Conservation (phyloP, 2,329 filamentous ascomycete species). For the Mariannaea elegans region DNA sequence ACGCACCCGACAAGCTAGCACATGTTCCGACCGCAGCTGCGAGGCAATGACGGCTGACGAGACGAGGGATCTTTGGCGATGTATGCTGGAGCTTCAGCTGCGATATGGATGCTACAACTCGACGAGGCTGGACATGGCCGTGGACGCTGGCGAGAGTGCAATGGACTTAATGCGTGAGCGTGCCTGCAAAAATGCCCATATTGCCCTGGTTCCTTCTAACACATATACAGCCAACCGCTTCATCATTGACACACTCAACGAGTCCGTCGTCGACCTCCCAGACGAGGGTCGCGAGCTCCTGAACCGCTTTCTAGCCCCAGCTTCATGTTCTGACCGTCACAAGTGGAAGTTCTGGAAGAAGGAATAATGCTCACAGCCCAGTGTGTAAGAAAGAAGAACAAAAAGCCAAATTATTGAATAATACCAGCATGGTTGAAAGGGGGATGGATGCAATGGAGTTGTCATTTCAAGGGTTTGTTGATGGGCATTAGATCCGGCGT, state of each 20-base stretch:
- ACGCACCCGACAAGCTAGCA: constrained; percentile 38
- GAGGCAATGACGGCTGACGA: constrained; percentile 49
- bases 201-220: neutral
- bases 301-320: constrained; percentile 41
- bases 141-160: constrained; percentile 51
- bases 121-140: constrained; percentile 57
- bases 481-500: constrained; percentile 15
- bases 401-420: neutral
- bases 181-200: too few relatives aligned
- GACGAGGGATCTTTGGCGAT: constrained; percentile 55
- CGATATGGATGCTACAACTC: constrained; percentile 60
- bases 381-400: neutral
- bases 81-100: constrained; percentile 59
- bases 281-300: constrained; percentile 48
- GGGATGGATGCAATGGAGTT: neutral
- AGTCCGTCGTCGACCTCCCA: constrained; percentile 49
- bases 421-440: neutral
- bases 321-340: constrained; percentile 26
- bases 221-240: constrained; percentile 46
- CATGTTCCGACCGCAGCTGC: constrained; percentile 43
- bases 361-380: constrained; percentile 15
- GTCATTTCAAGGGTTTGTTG: neutral
- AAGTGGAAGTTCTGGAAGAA: constrained; percentile 44
- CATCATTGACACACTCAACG: constrained; percentile 52
- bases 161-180: constrained; percentile 56